Evolutionary conservation across 306 rosid species (phyloP).

Genomic region (Malus orientalis): DNA sequence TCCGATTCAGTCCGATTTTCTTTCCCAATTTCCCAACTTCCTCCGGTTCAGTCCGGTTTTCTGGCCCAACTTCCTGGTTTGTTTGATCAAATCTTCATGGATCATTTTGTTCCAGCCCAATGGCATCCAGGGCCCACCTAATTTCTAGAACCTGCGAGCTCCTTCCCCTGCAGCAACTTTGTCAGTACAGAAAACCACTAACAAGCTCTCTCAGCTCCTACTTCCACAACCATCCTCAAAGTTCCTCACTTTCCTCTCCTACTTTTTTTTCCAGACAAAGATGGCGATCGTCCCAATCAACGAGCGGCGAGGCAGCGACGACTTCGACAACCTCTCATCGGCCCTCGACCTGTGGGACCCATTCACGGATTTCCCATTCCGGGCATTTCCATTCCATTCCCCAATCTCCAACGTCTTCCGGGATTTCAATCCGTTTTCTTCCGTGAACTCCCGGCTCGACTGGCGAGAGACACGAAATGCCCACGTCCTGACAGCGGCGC

Average conservation of each 20-base stretch:
- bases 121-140: background rate
- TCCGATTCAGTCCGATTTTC: too few species aligned
- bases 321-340: background rate
- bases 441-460: constrained; percentile 49
- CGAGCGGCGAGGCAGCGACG: background rate
- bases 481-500: constrained; percentile 43
- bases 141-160: background rate
- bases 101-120: background rate
- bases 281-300: constrained; percentile 59
- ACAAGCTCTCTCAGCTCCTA: background rate
- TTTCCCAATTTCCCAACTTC: too few species aligned
- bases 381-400: constrained; percentile 13
- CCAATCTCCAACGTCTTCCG: constrained; percentile 30
- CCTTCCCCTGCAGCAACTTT: background rate
- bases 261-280: background rate
- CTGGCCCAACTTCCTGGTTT: too few species aligned
- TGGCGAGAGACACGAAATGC: constrained; percentile 51
- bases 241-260: background rate
- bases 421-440: constrained; percentile 20
- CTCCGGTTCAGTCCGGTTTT: too few species aligned
- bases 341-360: constrained; percentile 39
- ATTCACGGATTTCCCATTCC: constrained; percentile 27
- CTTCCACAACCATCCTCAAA: background rate
- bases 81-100: background rate
- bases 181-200: too few species aligned